Evolutionary conservation across 176 grass and related monocot genomes (phyloP).

Genomic region (Canna indica): DNA sequence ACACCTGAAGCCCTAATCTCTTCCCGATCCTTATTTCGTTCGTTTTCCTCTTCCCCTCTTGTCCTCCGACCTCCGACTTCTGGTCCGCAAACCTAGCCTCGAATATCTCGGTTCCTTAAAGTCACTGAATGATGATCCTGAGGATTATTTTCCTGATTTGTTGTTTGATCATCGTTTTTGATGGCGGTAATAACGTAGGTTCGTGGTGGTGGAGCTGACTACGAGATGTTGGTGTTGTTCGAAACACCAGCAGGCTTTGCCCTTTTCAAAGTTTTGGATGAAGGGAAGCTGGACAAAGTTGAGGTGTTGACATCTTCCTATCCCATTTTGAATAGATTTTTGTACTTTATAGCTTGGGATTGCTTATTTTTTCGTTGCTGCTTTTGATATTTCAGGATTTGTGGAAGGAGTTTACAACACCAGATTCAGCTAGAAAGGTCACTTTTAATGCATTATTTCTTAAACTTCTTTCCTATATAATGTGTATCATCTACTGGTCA

Average conservation of each 20-base stretch:
- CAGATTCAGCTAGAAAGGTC: conserved; percentile 68
- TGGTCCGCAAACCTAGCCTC: too few relatives aligned
- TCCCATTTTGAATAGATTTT: neutral
- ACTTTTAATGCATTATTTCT: conserved; percentile 8
- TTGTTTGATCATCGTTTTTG: too few relatives aligned
- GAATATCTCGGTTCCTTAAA: too few relatives aligned
- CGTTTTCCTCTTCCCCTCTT: too few relatives aligned
- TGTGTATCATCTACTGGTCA: too few relatives aligned
- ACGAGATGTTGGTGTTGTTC: conserved; percentile 69
- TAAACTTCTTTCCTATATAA: neutral
- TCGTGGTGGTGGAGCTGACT: too few relatives aligned
- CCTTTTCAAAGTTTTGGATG: conserved; percentile 82
- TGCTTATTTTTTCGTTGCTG: neutral
- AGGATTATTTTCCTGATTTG: too few relatives aligned
- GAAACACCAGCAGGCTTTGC: conserved; percentile 90
- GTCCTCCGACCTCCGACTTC: too few relatives aligned
- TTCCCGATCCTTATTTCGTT: too few relatives aligned
- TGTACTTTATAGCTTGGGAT: neutral
- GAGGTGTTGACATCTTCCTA: conserved; percentile 55
- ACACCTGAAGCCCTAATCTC: too few relatives aligned
- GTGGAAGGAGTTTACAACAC: conserved; percentile 55
- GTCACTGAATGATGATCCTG: too few relatives aligned
- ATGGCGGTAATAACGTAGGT: too few relatives aligned
- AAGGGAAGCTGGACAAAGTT: conserved; percentile 71
- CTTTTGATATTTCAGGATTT: conserved; percentile 46